These are phyloP conservation scores for Acanthamoeba castellanii DNA, from an alignment of 208 protist species.

Conservation along the genomic window DNA sequence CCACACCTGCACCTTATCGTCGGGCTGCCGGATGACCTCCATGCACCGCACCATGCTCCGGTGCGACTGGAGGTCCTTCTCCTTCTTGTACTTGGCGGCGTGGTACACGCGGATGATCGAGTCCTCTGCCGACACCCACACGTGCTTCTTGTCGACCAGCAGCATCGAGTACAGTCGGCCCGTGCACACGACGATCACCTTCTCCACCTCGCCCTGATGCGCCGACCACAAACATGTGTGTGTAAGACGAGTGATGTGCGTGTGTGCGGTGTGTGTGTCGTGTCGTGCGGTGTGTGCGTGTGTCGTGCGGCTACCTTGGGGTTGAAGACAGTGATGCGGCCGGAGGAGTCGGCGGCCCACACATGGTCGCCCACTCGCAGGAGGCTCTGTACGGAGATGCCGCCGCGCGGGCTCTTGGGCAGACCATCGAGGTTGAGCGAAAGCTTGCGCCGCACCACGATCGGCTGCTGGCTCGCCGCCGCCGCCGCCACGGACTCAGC, in stretches of 20 bases:
- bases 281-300: too few species aligned
- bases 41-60: constrained; percentile 35
- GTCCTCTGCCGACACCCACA: constrained; percentile 9
- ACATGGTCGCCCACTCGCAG: not conserved
- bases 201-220: not conserved
- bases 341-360: constrained; percentile 5
- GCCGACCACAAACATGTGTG: too few species aligned
- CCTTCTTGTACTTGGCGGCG: not conserved
- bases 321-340: constrained; percentile 33
- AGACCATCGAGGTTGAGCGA: not conserved
- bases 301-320: too few species aligned
- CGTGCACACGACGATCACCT: not conserved
- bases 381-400: constrained; percentile 17
- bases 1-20: not conserved
- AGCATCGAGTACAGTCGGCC: not conserved
- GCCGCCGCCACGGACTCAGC: not conserved
- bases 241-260: not conserved
- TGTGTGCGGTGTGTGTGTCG: too few species aligned
- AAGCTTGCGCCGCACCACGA: not conserved
- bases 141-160: not conserved
- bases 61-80: constrained; percentile 30
- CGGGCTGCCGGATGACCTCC: not conserved
- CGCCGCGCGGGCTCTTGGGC: not conserved
- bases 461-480: not conserved
- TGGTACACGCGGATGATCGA: constrained; percentile 26